Evolutionary conservation across 352 stramenopile genomes (phyloP).

Genomic region (Phytophthora idaei): DNA sequence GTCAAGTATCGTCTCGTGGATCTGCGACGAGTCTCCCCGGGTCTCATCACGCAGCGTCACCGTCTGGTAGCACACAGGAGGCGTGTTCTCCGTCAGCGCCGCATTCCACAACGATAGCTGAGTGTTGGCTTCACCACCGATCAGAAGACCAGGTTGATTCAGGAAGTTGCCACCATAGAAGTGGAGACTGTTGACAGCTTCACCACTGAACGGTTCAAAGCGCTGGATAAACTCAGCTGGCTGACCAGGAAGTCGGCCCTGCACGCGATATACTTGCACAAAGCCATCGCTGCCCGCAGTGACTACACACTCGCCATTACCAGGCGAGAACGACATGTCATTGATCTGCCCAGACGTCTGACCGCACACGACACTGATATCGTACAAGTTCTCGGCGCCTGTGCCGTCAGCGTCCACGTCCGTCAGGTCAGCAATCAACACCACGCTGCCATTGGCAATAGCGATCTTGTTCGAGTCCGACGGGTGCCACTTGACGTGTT

Average conservation of each 20-base stretch:
- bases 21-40: conserved; percentile 33
- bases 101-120: conserved; percentile 48
- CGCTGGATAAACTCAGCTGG: conserved; percentile 72
- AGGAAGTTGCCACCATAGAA: conserved; percentile 65
- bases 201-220: conserved; percentile 79
- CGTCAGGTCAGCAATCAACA: conserved; percentile 69
- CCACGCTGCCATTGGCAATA: conserved; percentile 66
- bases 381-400: conserved; percentile 63
- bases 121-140: conserved; percentile 73
- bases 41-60: conserved; percentile 51
- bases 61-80: conserved; percentile 68
- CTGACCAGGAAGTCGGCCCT: conserved; percentile 49
- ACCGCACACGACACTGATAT: conserved; percentile 71
- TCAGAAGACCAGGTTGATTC: conserved; percentile 56
- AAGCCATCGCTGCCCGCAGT: conserved; percentile 78
- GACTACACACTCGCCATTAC: conserved; percentile 57
- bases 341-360: conserved; percentile 78
- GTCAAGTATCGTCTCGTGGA: conserved; percentile 75
- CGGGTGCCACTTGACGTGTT: conserved; percentile 85
- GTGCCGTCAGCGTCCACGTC: conserved; percentile 45
- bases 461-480: conserved; percentile 77
- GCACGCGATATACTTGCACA: conserved; percentile 81
- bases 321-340: conserved; percentile 75
- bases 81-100: conserved; percentile 56
- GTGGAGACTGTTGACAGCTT: conserved; percentile 71